Percentiles rank a stretch among this genome's conserved stretches.
Conservation (phyloP, 164 flowering plant genomes). For the Macadamia tetraphylla region DNA sequence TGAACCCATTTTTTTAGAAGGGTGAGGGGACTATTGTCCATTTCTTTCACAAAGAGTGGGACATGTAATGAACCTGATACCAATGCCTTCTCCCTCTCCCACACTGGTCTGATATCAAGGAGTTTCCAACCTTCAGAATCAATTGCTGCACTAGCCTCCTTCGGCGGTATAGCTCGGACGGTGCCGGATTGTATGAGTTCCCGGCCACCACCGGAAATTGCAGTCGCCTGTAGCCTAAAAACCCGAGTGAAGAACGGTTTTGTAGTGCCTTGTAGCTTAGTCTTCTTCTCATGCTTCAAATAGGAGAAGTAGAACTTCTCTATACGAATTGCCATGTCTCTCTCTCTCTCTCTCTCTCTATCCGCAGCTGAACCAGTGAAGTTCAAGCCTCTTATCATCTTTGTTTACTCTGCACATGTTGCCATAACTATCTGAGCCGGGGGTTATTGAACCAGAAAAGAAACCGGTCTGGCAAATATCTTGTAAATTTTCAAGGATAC, state of each 20-base stretch:
- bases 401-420: too few relatives aligned
- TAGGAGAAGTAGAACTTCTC: conserved; percentile 15
- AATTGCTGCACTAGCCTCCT: conserved; percentile 46
- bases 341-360: conserved; percentile 8
- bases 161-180: conserved; percentile 42
- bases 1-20: conserved; percentile 93
- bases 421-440: too few relatives aligned
- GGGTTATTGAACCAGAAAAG: too few relatives aligned
- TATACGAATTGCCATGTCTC: conserved; percentile 34
- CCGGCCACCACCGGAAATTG: conserved; percentile 32
- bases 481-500: too few relatives aligned
- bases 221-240: conserved; percentile 11
- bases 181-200: conserved; percentile 59
- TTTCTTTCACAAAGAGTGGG: conserved; percentile 70
- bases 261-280: not conserved
- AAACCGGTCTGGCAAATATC: too few relatives aligned
- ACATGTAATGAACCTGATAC: conserved; percentile 80
- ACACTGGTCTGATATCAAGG: conserved; percentile 71
- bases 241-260: not conserved
- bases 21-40: conserved; percentile 56
- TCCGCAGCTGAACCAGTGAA: not conserved
- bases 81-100: conserved; percentile 85
- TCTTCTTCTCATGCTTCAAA: conserved; percentile 13
- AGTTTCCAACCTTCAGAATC: conserved; percentile 46
- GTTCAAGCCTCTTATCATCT: too few relatives aligned